Conservation (phyloP, 1,284 basidiomycete genomes). For the Naganishia sp. region DNA sequence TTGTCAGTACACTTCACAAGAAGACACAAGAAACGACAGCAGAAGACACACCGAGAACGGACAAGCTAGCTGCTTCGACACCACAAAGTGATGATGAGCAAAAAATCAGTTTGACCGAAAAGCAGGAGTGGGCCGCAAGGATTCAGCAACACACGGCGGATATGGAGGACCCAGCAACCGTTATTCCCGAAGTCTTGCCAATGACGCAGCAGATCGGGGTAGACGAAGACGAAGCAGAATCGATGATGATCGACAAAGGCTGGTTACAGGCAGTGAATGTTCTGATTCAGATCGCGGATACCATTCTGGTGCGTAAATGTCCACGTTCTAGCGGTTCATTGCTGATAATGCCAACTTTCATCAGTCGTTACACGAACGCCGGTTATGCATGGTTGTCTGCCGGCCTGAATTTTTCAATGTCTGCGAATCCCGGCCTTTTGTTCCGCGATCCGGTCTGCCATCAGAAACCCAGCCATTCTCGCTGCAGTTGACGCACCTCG, state of each 20-base stretch:
- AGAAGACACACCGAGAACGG: too few relatives aligned
- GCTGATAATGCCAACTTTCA: neutral
- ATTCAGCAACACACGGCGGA: slow-evolving; percentile 15
- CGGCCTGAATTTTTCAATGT: slow-evolving; percentile 30
- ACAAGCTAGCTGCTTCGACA: neutral
- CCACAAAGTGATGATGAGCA: neutral
- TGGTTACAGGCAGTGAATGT: slow-evolving; percentile 34
- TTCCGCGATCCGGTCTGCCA: slow-evolving; percentile 2
- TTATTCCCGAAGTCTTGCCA: neutral
- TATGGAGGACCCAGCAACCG: neutral
- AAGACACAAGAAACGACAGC: neutral
- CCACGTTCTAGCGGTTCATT: neutral
- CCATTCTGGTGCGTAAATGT: slow-evolving; percentile 35
- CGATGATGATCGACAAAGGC: slow-evolving; percentile 17
- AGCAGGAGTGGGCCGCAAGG: slow-evolving; percentile 18
- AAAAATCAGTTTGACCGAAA: slow-evolving; percentile 4
- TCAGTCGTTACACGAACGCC: slow-evolving; percentile 26
- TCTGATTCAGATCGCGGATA: slow-evolving; percentile 38
- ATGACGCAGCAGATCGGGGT: slow-evolving; percentile 9
- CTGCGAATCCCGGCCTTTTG: slow-evolving; percentile 20
- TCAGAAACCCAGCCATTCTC: slow-evolving; percentile 6
- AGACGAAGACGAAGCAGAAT: slow-evolving; percentile 22
- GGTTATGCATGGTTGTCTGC: slow-evolving; percentile 28
- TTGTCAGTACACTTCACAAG: neutral
- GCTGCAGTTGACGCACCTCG: slow-evolving; percentile 26